A percentile compares a stretch with the other conserved stretches of the same genome.
These are phyloP conservation scores for Fagus sylvatica DNA, from an alignment of 306 rosid species.

Conservation along the genomic window DNA sequence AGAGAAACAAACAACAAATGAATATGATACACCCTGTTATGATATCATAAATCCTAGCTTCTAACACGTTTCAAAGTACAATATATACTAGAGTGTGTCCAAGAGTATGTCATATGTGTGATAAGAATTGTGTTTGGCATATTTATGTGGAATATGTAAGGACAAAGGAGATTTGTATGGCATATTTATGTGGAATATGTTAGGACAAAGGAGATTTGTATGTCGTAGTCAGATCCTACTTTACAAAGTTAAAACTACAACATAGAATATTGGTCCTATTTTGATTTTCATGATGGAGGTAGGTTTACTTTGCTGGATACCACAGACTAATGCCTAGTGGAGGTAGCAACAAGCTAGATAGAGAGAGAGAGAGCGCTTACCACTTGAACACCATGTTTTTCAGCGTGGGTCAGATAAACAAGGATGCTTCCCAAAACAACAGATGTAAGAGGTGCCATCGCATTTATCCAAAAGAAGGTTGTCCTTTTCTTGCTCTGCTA, in stretches of 20 bases:
- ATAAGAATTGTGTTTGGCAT: no score
- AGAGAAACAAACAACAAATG: not conserved
- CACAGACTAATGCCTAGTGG: not conserved
- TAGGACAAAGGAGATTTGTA: no score
- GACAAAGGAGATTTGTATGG: no score
- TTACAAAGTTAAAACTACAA: no score
- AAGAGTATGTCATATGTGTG: no score
- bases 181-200: no score
- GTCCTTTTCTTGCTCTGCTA: slow-evolving; percentile 79
- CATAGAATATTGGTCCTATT: no score
- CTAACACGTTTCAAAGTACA: not conserved
- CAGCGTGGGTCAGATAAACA: slow-evolving; percentile 78
- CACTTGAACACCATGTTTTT: slow-evolving; percentile 89
- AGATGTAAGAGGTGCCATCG: slow-evolving; percentile 83
- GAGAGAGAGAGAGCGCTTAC: slow-evolving; percentile 37
- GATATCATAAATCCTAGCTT: not conserved
- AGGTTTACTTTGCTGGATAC: not conserved
- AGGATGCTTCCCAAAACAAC: slow-evolving; percentile 76
- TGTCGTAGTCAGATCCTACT: no score
- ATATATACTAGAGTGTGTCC: no score
- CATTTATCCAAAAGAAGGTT: slow-evolving; percentile 82
- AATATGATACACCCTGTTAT: not conserved
- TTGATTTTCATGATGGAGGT: not conserved
- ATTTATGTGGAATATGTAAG: no score
- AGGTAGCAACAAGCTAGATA: not conserved